Percentiles rank a stretch among this genome's conserved stretches.
These are phyloP conservation scores for Albifimbria verrucaria DNA, from an alignment of 2,329 filamentous ascomycete species.

Conservation along the genomic window DNA sequence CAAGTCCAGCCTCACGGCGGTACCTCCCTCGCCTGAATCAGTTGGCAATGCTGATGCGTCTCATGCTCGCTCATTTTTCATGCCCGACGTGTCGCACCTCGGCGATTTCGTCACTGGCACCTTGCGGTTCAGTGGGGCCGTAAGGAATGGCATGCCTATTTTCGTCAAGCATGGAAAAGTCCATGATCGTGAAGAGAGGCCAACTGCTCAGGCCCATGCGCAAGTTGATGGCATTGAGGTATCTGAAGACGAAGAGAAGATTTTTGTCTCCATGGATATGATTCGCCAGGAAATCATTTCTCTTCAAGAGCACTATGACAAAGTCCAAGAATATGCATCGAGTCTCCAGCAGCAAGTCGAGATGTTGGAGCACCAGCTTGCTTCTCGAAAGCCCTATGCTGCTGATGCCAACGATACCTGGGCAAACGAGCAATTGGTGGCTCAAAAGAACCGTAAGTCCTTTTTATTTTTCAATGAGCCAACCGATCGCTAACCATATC, in stretches of 20 bases:
- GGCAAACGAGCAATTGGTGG: slow-evolving; percentile 40
- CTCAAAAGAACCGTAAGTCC: slow-evolving; percentile 57
- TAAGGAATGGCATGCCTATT: slow-evolving; percentile 52
- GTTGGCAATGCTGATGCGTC: slow-evolving; percentile 34
- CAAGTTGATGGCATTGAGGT: slow-evolving; percentile 49
- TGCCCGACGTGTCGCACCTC: slow-evolving; percentile 53
- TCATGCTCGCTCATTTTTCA: slow-evolving; percentile 49
- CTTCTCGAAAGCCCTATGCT: slow-evolving; percentile 26
- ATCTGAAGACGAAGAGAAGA: slow-evolving; percentile 52
- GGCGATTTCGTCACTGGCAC: slow-evolving; percentile 55
- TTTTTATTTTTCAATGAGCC: background rate
- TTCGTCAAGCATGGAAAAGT: slow-evolving; percentile 53
- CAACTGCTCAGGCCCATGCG: slow-evolving; percentile 35
- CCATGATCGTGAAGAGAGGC: slow-evolving; percentile 37
- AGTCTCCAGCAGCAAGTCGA: slow-evolving; percentile 50
- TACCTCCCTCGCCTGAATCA: slow-evolving; percentile 33
- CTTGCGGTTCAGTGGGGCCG: slow-evolving; percentile 46
- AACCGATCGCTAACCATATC: slow-evolving; percentile 9
- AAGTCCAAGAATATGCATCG: slow-evolving; percentile 52
- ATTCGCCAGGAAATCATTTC: slow-evolving; percentile 55
- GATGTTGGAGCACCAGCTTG: slow-evolving; percentile 46
- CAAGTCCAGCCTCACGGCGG: slow-evolving; percentile 39
- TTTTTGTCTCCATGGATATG: slow-evolving; percentile 61
- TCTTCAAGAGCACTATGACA: slow-evolving; percentile 54
- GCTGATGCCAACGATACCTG: background rate